phyloP scores from a whole-genome alignment of 148 eudicot genomes.

The Bassia scoparia region DNA sequence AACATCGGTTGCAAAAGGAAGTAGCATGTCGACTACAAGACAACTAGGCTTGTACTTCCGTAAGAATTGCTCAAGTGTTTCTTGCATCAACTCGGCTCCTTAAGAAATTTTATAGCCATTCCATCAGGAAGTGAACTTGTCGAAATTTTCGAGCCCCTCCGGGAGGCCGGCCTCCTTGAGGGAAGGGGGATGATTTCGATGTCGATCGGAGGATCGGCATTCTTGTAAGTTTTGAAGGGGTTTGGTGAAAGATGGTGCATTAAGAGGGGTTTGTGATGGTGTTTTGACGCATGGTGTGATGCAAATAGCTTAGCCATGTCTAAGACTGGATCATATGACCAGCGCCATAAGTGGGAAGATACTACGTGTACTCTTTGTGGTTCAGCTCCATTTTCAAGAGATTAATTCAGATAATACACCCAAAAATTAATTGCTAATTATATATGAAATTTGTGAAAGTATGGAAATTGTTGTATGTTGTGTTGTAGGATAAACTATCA shows the following conservation, averaged over 20 bases:
- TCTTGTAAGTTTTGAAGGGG: conserved; percentile 10
- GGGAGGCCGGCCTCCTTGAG: conserved; percentile 28
- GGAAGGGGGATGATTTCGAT: conserved; percentile 34
- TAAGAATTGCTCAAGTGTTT: conserved; percentile 28
- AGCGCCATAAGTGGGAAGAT: conserved; percentile 44
- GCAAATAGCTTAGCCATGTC: conserved; percentile 41
- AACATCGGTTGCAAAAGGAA: conserved; percentile 32
- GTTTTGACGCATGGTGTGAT: conserved; percentile 22
- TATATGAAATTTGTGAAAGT: no score
- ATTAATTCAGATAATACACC: no score
- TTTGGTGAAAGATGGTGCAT: conserved; percentile 27
- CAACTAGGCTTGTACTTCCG: conserved; percentile 27
- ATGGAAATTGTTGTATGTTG: no score
- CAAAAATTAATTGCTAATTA: no score
- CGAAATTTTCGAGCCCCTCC: conserved; percentile 32
- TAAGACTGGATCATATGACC: conserved; percentile 44
- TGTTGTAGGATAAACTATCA: no score
- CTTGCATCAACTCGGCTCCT: conserved; percentile 8
- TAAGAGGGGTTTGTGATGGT: conserved; percentile 44
- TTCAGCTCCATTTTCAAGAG: no score
- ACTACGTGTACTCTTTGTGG: conserved; percentile 23
- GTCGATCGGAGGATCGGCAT: conserved; percentile 13
- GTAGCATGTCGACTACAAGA: conserved; percentile 34
- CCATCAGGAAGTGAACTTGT: conserved; percentile 14
- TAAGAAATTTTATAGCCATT: not conserved